Conservation (phyloP, 495 filamentous ascomycete species). For the Xylaria scruposa region DNA sequence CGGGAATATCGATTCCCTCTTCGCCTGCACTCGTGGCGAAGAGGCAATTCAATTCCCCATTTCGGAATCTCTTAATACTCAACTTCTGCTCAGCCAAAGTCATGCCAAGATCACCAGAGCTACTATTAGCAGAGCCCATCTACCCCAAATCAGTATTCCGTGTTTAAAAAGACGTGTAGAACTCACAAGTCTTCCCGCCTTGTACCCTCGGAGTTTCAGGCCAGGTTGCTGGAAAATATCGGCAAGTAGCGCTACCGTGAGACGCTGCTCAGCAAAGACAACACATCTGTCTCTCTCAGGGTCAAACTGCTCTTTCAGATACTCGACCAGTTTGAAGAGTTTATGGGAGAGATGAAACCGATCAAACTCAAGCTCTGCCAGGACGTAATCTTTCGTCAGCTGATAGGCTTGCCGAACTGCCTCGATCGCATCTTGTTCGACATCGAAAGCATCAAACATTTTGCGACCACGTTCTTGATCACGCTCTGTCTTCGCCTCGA, state of each 20-base stretch:
- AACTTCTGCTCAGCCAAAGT: conserved; percentile 78
- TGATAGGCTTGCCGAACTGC: conserved; percentile 66
- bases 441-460: conserved; percentile 40
- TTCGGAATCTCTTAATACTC: conserved; percentile 77
- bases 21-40: conserved; percentile 93
- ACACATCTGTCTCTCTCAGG: conserved; percentile 69
- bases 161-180: background rate
- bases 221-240: conserved; percentile 65
- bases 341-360: conserved; percentile 70
- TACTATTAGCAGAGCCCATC: conserved; percentile 50
- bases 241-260: conserved; percentile 75
- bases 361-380: conserved; percentile 51
- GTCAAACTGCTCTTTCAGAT: conserved; percentile 65
- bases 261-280: conserved; percentile 81
- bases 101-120: conserved; percentile 45
- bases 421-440: conserved; percentile 56
- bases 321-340: conserved; percentile 65
- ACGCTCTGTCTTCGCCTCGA: conserved; percentile 64
- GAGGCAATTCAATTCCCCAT: conserved; percentile 84
- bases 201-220: conserved; percentile 64
- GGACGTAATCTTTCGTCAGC: conserved; percentile 59
- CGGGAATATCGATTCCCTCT: conserved; percentile 94
- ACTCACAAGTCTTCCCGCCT: conserved; percentile 72
- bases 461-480: conserved; percentile 51
- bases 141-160: conserved; percentile 22